Conservation (phyloP, 768 basidiomycete species). For the Tricholoma hemisulphureum region DNA sequence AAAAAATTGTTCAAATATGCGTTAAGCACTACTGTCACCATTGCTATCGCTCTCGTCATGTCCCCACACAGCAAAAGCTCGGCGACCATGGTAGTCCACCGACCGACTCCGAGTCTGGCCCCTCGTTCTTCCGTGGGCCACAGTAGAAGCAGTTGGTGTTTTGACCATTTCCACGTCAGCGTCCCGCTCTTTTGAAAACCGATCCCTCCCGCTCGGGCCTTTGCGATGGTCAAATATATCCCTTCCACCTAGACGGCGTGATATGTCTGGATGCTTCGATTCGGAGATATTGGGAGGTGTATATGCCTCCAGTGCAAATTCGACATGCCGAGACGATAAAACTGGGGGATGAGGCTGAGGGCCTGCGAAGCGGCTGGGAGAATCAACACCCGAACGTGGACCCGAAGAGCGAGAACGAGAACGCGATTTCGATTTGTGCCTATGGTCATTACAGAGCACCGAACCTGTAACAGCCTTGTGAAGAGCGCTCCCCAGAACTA, state of each 20-base stretch:
- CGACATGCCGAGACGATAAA: slow-evolving; percentile 50
- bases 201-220: slow-evolving; percentile 45
- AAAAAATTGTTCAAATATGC: slow-evolving; percentile 1
- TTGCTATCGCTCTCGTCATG: slow-evolving; percentile 88
- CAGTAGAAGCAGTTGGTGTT: slow-evolving; percentile 58
- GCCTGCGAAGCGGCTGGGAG: slow-evolving; percentile 58
- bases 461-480: slow-evolving; percentile 30
- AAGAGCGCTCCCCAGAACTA: slow-evolving; percentile 24
- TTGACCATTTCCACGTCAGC: slow-evolving; percentile 51
- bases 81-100: slow-evolving; percentile 39
- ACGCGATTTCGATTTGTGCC: slow-evolving; percentile 41
- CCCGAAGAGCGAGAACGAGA: slow-evolving; percentile 41
- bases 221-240: slow-evolving; percentile 31
- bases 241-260: slow-evolving; percentile 36
- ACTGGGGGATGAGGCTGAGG: slow-evolving; percentile 49
- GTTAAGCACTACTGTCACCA: slow-evolving; percentile 59
- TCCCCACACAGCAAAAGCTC: slow-evolving; percentile 84
- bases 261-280: slow-evolving; percentile 7
- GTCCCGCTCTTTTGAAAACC: slow-evolving; percentile 62
- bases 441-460: slow-evolving; percentile 30
- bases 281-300: slow-evolving; percentile 12
- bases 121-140: slow-evolving; percentile 29
- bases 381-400: slow-evolving; percentile 58
- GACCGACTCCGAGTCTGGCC: slow-evolving; percentile 35
- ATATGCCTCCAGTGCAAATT: slow-evolving; percentile 36